A percentile compares a stretch with the other conserved stretches of the same genome.
Conservation (phyloP, 441 rosid species). For the Pelargonium fulgidum region DNA sequence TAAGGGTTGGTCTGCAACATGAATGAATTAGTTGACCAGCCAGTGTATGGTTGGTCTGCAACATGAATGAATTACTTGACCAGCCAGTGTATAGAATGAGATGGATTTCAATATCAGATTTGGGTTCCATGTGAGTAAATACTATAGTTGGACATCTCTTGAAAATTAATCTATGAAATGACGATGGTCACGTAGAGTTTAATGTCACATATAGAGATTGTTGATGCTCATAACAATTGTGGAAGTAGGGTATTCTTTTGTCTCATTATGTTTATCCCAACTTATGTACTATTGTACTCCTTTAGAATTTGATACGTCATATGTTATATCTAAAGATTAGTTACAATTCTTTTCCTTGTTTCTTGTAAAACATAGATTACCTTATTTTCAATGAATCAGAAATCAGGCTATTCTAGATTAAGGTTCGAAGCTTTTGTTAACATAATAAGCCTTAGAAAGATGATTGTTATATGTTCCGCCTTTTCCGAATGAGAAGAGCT, state of each 20-base stretch:
- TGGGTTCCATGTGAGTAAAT: neutral
- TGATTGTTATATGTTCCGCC: neutral
- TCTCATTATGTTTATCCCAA: neutral
- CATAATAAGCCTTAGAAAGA: neutral
- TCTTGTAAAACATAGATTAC: neutral
- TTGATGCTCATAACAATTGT: neutral
- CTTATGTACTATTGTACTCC: neutral
- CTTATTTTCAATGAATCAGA: neutral
- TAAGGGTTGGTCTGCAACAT: neutral
- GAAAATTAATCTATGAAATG: slow-evolving; percentile 1
- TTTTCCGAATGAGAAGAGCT: neutral
- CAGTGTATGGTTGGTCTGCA: no score
- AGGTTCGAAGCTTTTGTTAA: neutral
- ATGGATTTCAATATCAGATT: neutral
- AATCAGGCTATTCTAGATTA: neutral
- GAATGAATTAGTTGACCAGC: no score
- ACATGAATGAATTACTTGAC: no score
- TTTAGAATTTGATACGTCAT: neutral
- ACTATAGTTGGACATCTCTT: neutral
- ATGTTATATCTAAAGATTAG: neutral
- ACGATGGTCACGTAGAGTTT: neutral
- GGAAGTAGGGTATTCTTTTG: neutral
- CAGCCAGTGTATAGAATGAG: neutral
- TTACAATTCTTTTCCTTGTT: neutral
- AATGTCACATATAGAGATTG: neutral